Evolutionary conservation across 78 protist species (phyloP), one percentile per base, ranked within the genome.

Genomic region (Dictyostelium intermedium): DNA sequence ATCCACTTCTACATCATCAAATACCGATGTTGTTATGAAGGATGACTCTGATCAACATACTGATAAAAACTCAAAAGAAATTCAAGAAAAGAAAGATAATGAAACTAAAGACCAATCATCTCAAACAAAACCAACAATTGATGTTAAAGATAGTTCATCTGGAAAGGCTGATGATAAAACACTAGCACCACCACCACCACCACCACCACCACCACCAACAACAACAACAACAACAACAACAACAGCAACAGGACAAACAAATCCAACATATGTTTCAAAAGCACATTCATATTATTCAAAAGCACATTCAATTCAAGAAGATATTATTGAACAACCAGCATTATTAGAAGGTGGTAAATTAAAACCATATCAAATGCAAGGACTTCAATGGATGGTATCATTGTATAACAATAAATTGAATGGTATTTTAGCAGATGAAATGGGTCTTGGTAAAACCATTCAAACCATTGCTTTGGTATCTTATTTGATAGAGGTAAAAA

Each of bases 381-480:
- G 99, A 41, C 95, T 99, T 69, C 96, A 98, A 81, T 99, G 99
- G 99, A 41, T 99, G 74, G 84, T 97, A 35, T 30, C 76, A 23
- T 95, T 97, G 82, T 84, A 96, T 77, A 84, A 92, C 37, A 91
- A 96, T 43, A 97, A 97, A 60, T 79, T 99, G 91, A 98, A 97
- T 80, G 99, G 98, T 20, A 98, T 98, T 27, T 93, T 98, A 8
- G 98, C 98, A 2, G 98, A 97, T 73, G 98, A 97, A 69, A 96
- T 97, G 98, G 96, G 97, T 83, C 92, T 95, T 45, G 99, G 99
- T 60, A 99, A 99, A 91, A 99, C 99, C 2, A 84, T 99, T 61
- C 99, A 97, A 84, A 95, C 98, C 27, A 97, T 97, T 76, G 89
- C 98, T 5, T 72, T 97, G 41, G 18, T 99, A 5, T 76, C 97